Conservation (phyloP, 257 asterid genomes). For the Mentha longifolia region DNA sequence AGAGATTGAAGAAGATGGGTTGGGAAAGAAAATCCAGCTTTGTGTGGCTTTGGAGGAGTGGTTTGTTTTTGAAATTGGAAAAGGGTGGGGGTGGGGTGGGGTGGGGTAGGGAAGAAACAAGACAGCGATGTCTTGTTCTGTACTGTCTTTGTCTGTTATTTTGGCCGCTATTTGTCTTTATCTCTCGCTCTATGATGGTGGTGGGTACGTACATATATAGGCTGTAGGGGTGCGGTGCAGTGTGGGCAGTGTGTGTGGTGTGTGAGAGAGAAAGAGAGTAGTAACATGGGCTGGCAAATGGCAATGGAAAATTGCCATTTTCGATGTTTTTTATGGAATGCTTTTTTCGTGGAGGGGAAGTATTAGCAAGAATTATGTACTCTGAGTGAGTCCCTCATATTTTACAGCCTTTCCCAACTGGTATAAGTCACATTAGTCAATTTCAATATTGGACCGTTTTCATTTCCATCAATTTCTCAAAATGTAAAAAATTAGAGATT, state of each 20-base stretch:
- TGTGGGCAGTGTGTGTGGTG: conserved; percentile 34
- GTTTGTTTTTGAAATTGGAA: conserved; percentile 33
- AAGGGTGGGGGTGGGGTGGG: conserved; percentile 30
- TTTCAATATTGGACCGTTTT: too few species aligned
- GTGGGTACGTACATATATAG: not conserved
- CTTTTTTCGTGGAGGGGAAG: conserved; percentile 18
- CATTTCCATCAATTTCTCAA: too few species aligned
- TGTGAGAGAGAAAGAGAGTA: conserved; percentile 37
- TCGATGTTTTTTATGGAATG: conserved; percentile 26
- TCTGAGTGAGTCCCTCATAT: too few species aligned
- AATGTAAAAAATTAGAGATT: too few species aligned
- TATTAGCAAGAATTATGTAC: too few species aligned
- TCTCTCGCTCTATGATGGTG: not conserved
- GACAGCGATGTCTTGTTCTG: conserved; percentile 72
- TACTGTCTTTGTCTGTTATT: conserved; percentile 50
- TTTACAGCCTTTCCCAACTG: too few species aligned
- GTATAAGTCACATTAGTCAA: too few species aligned
- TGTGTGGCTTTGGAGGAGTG: conserved; percentile 37
- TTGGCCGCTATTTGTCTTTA: conserved; percentile 39
- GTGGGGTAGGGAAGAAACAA: conserved; percentile 39
- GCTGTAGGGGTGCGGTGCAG: conserved; percentile 28
- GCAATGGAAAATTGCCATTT: conserved; percentile 32
- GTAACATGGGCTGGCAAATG: conserved; percentile 32
- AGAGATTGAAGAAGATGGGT: conserved; percentile 6
- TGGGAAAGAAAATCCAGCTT: conserved; percentile 24